Evolutionary conservation across 2,329 filamentous ascomycete species (phyloP), one percentile per base, ranked within the genome.

Genomic region (Elsinoe fawcettii): DNA sequence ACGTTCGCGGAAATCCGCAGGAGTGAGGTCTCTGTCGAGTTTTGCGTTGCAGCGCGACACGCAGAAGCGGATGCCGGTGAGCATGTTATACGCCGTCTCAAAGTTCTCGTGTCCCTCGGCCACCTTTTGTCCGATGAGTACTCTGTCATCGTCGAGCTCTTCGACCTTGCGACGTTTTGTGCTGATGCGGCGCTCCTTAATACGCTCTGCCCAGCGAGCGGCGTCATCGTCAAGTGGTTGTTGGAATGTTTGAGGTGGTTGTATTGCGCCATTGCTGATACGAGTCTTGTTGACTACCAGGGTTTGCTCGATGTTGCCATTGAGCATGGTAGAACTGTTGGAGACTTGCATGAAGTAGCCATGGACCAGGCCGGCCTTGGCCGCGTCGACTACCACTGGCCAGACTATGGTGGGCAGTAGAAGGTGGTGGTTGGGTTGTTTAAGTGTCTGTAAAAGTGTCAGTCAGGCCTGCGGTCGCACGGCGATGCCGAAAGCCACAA

Each of bases 81-180:
- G 81, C 93, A 99, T 99, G 73, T 99, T 99, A 77, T 99, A 99
- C 59, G 93, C 93, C 1, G 90, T 96, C 44, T 95, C 90, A 85
- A 88, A 99, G 72, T 97, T 97, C 64, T 90, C 88, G 71, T 99
- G 93, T 66, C 89, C 88, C 75, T 97, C 91, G 69, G 99, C 93
- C 55, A 99, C 93, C 75, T 96, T 97, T 59, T 90, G 99, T 59
- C 93, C 93, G 16, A 99, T 91, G 30, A 97, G 81, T 8, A 99
- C 92, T 25, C 81, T 74, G 66, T 97, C 92, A 60, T 97, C 93
- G 63, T 96, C 90, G 20, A 56, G 37, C 41, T 56, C 54, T 64
- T 96, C 87, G 61, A 96, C 91, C 67, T 85, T 87, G 64, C 85
- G 81, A 71, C 84, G 87, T 69, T 88, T 82, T 76, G 91, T 93